These are phyloP conservation scores for Diversispora epigaea DNA, from an alignment of 192 early-diverging fungal genomes.

Conservation along the genomic window DNA sequence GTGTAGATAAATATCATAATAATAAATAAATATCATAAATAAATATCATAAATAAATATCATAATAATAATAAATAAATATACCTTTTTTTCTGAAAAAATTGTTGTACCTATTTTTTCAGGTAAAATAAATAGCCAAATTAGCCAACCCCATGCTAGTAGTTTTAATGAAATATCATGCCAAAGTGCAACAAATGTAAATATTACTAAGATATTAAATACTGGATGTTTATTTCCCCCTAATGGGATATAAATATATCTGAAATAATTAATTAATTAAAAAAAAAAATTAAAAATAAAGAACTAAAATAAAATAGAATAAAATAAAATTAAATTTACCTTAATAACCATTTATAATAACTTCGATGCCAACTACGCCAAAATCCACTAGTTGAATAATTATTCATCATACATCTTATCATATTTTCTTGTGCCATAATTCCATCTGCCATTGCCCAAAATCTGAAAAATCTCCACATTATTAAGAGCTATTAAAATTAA, in stretches of 20 bases:
- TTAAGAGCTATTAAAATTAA: slow-evolving; percentile 59
- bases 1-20: too few relatives aligned
- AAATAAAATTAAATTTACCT: slow-evolving; percentile 46
- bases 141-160: slow-evolving; percentile 92
- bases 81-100: slow-evolving; percentile 57
- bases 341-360: slow-evolving; percentile 88
- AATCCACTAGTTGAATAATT: slow-evolving; percentile 93
- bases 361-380: slow-evolving; percentile 96
- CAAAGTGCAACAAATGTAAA: slow-evolving; percentile 98
- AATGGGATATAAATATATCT: slow-evolving; percentile 90
- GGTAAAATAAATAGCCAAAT: slow-evolving; percentile 85
- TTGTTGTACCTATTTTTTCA: slow-evolving; percentile 64
- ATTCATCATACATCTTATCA: slow-evolving; percentile 94
- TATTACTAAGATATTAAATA: slow-evolving; percentile 79
- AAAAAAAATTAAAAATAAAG: slow-evolving; percentile 15
- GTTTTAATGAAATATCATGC: slow-evolving; percentile 87
- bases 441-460: slow-evolving; percentile 95
- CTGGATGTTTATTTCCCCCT: slow-evolving; percentile 70
- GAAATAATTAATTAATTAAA: not conserved
- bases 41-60: slow-evolving; percentile 25
- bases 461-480: slow-evolving; percentile 97
- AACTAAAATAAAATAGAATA: not conserved
- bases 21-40: slow-evolving; percentile 35
- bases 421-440: slow-evolving; percentile 87
- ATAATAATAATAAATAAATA: not conserved